A percentile compares a stretch with the other conserved stretches of the same genome.
These are phyloP conservation scores for Vanderwaltozyma tropicalis DNA, from an alignment of 805 yeast genomes.

Conservation along the genomic window DNA sequence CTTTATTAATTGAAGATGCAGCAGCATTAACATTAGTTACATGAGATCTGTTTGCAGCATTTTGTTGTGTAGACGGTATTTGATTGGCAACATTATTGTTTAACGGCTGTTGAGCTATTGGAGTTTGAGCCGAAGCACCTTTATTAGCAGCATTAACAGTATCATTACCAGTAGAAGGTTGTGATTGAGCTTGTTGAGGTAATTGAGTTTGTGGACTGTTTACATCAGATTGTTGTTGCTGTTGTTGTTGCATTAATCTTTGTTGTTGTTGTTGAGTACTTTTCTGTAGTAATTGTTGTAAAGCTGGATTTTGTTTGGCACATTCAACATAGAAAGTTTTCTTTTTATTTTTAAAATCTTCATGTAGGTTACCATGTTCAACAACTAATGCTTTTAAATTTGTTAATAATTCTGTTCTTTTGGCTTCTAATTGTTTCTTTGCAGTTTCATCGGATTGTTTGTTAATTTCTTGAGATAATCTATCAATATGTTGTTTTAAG, in stretches of 20 bases:
- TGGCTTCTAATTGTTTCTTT: constrained; percentile 21
- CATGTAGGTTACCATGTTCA: constrained; percentile 21
- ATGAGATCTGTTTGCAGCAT: constrained; percentile 20
- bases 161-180: no score
- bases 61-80: constrained; percentile 13
- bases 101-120: background rate
- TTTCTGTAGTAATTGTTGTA: constrained; percentile 23
- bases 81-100: constrained; percentile 1
- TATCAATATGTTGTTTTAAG: constrained; percentile 25
- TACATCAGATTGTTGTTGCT: constrained; percentile 6
- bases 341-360: constrained; percentile 23
- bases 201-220: constrained; percentile 4
- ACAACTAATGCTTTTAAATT: constrained; percentile 18
- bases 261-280: constrained; percentile 16
- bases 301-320: constrained; percentile 25
- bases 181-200: constrained; percentile 11
- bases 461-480: constrained; percentile 20
- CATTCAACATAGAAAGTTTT: constrained; percentile 27
- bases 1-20: constrained; percentile 30
- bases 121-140: no score
- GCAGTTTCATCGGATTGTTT: constrained; percentile 17
- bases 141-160: no score
- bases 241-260: no score
- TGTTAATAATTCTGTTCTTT: constrained; percentile 18
- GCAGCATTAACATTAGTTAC: constrained; percentile 42